Evolutionary conservation across 176 grass and related monocot genomes (phyloP), one percentile per base, ranked within the genome.

Genomic region (Carex kokanica): DNA sequence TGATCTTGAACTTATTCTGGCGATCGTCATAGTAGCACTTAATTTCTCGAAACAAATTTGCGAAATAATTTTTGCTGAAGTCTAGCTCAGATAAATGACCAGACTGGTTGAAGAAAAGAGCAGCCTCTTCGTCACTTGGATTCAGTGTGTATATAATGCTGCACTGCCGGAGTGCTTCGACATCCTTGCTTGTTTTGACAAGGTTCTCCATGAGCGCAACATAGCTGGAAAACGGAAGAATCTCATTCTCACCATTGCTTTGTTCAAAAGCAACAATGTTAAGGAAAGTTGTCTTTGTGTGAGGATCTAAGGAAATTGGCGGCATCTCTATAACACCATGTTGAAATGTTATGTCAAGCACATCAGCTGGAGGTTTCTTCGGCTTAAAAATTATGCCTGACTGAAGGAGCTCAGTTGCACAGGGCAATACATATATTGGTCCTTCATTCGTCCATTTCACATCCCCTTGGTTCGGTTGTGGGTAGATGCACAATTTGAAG

Each of bases 121-220:
- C 77, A 5, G 8, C 32, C 8, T 80, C 77, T 60, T 60, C 54
- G 5, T 80, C 77, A 60, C 24, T 80, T 2, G 77, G 77, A 56
- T 80, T 54, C 2, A 80, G 16, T 2, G 52, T 59, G 16, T 60
- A n/a, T 14, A 80, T 60, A 40, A 80, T 80, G 56, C 77, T 54
- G 31, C 27, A 60, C 13, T 40, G 52, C 18, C 77, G 52, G 15
- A 80, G 77, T 2, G 31, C 56, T 18, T n/a, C 56, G 0, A 80
- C 56, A 40, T 80, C 77, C 29, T 80, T 80, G 24, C 56, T 80
- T 80, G 25, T 80, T 38, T 60, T 80, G 77, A 80, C 77, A 40
- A 80, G 52, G 77, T 80, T 58, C 54, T 80, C 54, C 77, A 80
- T 80, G 14, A 80, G 32, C 1, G 27, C 29, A 21, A 80, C 54